Conservation (phyloP, 1,284 basidiomycete species). For the Cystobasidium pallidum region DNA sequence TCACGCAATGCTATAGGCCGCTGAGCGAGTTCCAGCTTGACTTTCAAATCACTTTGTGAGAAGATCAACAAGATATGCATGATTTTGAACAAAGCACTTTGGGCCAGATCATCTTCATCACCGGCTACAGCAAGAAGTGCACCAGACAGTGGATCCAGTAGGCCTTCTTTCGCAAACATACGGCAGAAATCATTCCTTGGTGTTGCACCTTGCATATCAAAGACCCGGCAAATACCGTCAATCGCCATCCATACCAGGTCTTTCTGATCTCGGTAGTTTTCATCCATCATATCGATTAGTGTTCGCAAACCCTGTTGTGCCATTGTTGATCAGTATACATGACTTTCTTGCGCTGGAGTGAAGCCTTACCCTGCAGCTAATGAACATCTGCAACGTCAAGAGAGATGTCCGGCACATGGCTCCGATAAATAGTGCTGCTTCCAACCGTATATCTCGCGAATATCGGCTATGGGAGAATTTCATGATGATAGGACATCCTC, state of each 20-base stretch:
- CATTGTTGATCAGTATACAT: constrained; percentile 13
- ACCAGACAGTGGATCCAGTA: constrained; percentile 87
- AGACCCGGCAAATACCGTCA: constrained; percentile 90
- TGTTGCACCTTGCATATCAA: constrained; percentile 87
- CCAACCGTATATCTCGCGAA: constrained; percentile 86
- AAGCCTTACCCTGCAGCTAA: constrained; percentile 63
- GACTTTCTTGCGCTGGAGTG: constrained; percentile 59
- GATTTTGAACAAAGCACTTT: constrained; percentile 76
- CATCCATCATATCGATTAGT: constrained; percentile 91
- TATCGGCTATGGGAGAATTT: constrained; percentile 93
- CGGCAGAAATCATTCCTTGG: constrained; percentile 97
- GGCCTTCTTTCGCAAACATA: constrained; percentile 94
- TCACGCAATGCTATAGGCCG: constrained; percentile 84
- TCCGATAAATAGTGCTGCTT: constrained; percentile 92
- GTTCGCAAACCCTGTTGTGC: constrained; percentile 42
- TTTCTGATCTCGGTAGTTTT: constrained; percentile 84
- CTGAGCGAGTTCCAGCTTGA: constrained; percentile 85
- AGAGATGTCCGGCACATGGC: constrained; percentile 89
- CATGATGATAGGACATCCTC: constrained; percentile 57
- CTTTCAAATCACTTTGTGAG: constrained; percentile 88
- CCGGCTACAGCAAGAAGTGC: constrained; percentile 86
- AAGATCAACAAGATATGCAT: constrained; percentile 89
- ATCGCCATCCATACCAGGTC: constrained; percentile 92
- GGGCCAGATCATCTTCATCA: constrained; percentile 65
- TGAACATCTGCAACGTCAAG: constrained; percentile 95